Evolutionary conservation across 2,329 filamentous ascomycete genomes (phyloP).

Genomic region (Microdochium bolleyi): DNA sequence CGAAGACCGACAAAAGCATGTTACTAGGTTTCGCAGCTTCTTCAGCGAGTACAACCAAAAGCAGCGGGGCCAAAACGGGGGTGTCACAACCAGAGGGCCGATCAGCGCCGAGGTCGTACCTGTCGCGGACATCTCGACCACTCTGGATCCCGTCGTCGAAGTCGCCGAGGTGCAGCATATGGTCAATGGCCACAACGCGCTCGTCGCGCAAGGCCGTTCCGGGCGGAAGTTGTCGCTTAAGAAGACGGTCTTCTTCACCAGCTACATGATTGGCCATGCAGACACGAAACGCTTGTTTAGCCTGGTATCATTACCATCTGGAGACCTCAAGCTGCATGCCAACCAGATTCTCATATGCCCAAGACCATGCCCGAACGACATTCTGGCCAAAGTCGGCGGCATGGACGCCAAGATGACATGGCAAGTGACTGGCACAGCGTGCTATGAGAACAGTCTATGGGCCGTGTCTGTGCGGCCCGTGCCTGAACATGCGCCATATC

Average conservation of each 20-base stretch:
- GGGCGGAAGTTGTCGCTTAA: slow-evolving; percentile 59
- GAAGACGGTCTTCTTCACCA: slow-evolving; percentile 85
- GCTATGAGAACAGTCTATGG: slow-evolving; percentile 77
- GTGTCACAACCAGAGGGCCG: slow-evolving; percentile 48
- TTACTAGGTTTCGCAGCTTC: slow-evolving; percentile 78
- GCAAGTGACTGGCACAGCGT: slow-evolving; percentile 71
- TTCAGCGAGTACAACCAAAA: slow-evolving; percentile 67
- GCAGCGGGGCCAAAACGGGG: slow-evolving; percentile 33
- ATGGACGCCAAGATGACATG: slow-evolving; percentile 77
- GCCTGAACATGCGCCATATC: slow-evolving; percentile 55
- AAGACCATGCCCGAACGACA: slow-evolving; percentile 60
- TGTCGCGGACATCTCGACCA: slow-evolving; percentile 67
- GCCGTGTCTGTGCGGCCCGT: slow-evolving; percentile 73
- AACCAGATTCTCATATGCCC: slow-evolving; percentile 90
- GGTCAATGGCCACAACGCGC: slow-evolving; percentile 77
- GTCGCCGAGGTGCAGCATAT: slow-evolving; percentile 61
- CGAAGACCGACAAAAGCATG: slow-evolving; percentile 59
- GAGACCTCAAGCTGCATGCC: slow-evolving; percentile 72
- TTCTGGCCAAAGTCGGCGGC: slow-evolving; percentile 79
- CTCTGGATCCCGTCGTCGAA: slow-evolving; percentile 21
- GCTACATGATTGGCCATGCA: slow-evolving; percentile 70
- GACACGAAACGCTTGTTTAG: slow-evolving; percentile 67
- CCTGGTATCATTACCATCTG: slow-evolving; percentile 59
- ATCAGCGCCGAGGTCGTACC: slow-evolving; percentile 78
- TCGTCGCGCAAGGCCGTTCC: slow-evolving; percentile 32